Evolutionary conservation across 805 yeast species (phyloP).

Genomic region (Cyberlindnera petersonii): DNA sequence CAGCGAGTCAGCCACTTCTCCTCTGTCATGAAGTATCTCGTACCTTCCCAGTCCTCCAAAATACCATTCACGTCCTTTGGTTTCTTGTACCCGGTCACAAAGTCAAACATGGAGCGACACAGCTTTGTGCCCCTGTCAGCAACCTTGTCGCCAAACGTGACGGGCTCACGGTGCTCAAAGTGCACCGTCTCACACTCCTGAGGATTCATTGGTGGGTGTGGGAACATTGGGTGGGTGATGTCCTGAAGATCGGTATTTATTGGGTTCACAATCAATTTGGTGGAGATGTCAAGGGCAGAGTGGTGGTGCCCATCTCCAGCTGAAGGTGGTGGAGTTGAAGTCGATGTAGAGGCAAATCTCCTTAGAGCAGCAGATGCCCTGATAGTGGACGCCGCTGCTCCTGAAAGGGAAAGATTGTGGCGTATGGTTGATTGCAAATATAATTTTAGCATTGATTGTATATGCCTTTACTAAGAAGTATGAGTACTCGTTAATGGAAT

Average conservation of each 20-base stretch:
- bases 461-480: too few relatives aligned
- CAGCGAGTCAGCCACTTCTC: conserved; percentile 60
- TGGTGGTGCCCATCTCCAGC: neutral
- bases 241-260: neutral
- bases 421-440: too few relatives aligned
- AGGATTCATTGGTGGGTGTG: conserved; percentile 39
- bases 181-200: conserved; percentile 39
- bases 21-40: conserved; percentile 51
- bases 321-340: neutral
- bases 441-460: too few relatives aligned
- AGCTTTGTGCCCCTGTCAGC: conserved; percentile 45
- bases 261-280: conserved; percentile 4
- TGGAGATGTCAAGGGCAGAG: conserved; percentile 4
- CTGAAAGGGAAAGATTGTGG: too few relatives aligned
- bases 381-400: neutral
- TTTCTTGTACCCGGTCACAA: conserved; percentile 61
- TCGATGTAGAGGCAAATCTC: neutral
- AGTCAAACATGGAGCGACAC: conserved; percentile 52
- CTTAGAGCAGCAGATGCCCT: neutral
- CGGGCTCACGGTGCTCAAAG: conserved; percentile 50
- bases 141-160: conserved; percentile 43
- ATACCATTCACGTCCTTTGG: conserved; percentile 39
- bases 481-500: too few relatives aligned
- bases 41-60: conserved; percentile 30
- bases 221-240: conserved; percentile 27